Evolutionary conservation across 2,329 filamentous ascomycete genomes (phyloP), one percentile per base, ranked within the genome.

Genomic region (Aspergillus nomiae): DNA sequence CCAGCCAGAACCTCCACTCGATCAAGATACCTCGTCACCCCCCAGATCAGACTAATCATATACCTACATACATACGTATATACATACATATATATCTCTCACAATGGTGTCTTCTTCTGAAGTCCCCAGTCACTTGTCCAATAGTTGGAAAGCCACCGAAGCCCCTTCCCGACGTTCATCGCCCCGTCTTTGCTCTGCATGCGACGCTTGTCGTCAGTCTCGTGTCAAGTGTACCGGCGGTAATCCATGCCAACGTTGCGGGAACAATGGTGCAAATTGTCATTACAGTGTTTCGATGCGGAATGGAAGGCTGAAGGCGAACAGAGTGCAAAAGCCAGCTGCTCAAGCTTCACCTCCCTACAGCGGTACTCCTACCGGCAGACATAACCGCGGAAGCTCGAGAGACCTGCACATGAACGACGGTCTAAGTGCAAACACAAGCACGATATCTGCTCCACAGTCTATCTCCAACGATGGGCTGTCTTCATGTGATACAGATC

Each of bases 281-380:
- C 56, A 58, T n/a, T 58, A 58, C 24, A 58, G 56, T 32, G 43
- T 58, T 19, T 58, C 56, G 8, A 6, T 58, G 56, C 28, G 56
- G 45, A 48, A 48, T 34, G 56, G 56, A 58, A 45, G 56, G 16
- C 11, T 48, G 24, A 58, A 58, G 56, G 56, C 56, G 32, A 48
- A 46, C 28, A 58, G 26, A 58, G 43, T 45, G 9, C 43, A 58
- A 38, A 36, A 50, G 30, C 21, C 38, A 7, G 9, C 7, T 16
- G 26, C 24, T 32, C 56, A 45, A 46, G 4, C 26, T 34, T 19
- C 30, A 4, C 43, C 38, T 24, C 30, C 43, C 16, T 28, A n/a
- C 41, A 56, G 32, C 32, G 55, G 28, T n/a, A n/a, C 55, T 43
- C 24, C 36, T 21, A 45, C 8, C 38, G 41, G n/a, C 26, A 32